Percentiles rank a stretch among this genome's conserved stretches.
Evolutionary conservation across 2,329 filamentous ascomycete genomes (phyloP).

Genomic region (Bipolaris cookei): DNA sequence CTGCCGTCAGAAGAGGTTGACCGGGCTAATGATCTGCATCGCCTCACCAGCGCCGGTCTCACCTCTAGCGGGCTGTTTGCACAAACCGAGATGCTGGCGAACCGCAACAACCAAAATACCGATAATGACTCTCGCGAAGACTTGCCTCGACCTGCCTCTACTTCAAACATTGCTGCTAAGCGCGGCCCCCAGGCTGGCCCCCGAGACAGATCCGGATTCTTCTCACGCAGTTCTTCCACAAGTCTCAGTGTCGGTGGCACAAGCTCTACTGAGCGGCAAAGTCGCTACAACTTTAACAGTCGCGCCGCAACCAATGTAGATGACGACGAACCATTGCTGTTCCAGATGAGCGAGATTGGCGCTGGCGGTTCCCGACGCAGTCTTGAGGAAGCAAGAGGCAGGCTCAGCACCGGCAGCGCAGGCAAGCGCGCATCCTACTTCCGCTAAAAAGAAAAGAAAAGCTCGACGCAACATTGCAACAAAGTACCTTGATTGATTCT

Average conservation of each 20-base stretch:
- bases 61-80: slow-evolving; percentile 69
- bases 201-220: slow-evolving; percentile 40
- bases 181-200: slow-evolving; percentile 33
- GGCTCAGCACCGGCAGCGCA: slow-evolving; percentile 34
- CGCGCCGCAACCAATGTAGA: slow-evolving; percentile 51
- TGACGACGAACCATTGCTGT: slow-evolving; percentile 73
- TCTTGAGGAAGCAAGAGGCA: slow-evolving; percentile 46
- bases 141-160: slow-evolving; percentile 33
- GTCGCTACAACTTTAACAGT: slow-evolving; percentile 55
- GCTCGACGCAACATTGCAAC: not conserved
- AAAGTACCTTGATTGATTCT: not conserved
- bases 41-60: slow-evolving; percentile 56
- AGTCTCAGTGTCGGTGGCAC: slow-evolving; percentile 42
- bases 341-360: slow-evolving; percentile 75
- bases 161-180: slow-evolving; percentile 38
- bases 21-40: slow-evolving; percentile 49
- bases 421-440: slow-evolving; percentile 37
- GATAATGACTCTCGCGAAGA: slow-evolving; percentile 38
- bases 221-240: slow-evolving; percentile 41
- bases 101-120: slow-evolving; percentile 30
- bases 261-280: slow-evolving; percentile 45
- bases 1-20: slow-evolving; percentile 65
- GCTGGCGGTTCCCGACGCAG: slow-evolving; percentile 45
- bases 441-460: slow-evolving; percentile 7
- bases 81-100: slow-evolving; percentile 43